A percentile compares a stretch with the other conserved stretches of the same genome.
These are phyloP conservation scores for Rhodotorula mucilaginosa DNA, from an alignment of 1,284 basidiomycete species.

Conservation along the genomic window DNA sequence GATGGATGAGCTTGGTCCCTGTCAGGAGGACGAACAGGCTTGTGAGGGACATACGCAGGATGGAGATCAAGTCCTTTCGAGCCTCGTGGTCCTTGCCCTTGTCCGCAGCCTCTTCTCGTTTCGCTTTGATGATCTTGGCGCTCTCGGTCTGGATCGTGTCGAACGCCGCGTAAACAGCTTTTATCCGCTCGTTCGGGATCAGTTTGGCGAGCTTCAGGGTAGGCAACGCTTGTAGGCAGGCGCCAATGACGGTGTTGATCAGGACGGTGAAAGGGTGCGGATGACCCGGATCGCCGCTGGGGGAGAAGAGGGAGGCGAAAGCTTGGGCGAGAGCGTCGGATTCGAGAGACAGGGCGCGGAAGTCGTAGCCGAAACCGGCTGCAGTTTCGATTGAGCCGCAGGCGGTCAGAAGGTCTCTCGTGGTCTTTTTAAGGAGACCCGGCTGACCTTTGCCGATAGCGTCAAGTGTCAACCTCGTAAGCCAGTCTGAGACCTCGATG, in stretches of 20 bases:
- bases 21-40: no score
- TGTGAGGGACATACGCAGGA: constrained; percentile 33
- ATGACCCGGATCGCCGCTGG: background rate
- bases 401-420: background rate
- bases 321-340: constrained; percentile 41
- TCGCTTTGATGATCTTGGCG: constrained; percentile 40
- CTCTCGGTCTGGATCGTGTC: constrained; percentile 36
- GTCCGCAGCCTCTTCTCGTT: constrained; percentile 24
- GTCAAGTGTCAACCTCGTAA: constrained; percentile 43
- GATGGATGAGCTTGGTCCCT: no score
- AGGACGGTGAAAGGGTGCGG: constrained; percentile 1
- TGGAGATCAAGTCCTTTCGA: constrained; percentile 40
- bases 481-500: constrained; percentile 42
- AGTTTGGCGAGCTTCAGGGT: background rate
- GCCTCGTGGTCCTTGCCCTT: constrained; percentile 2
- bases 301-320: constrained; percentile 22
- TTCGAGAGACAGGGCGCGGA: constrained; percentile 41
- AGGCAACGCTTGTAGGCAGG: background rate
- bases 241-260: background rate
- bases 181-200: constrained; percentile 1
- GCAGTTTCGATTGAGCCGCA: no score
- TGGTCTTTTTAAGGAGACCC: no score
- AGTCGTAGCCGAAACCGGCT: constrained; percentile 38
- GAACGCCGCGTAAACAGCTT: background rate
- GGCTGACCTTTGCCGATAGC: constrained; percentile 21